Conservation (phyloP, 805 yeast species). For the Vanderwaltozyma yarrowii region DNA sequence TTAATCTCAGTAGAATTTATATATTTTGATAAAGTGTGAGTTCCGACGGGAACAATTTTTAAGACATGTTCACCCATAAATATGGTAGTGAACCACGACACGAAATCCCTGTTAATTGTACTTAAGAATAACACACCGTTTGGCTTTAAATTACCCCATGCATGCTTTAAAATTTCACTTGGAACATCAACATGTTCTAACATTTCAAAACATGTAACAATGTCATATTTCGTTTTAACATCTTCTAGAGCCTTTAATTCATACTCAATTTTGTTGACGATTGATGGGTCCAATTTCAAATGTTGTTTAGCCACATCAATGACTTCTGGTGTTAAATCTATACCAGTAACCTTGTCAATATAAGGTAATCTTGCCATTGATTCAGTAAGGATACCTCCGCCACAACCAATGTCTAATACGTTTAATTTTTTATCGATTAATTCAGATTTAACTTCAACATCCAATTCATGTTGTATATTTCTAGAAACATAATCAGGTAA, state of each 20-base stretch:
- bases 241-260: constrained; percentile 54
- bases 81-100: constrained; percentile 89
- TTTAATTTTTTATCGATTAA: constrained; percentile 30
- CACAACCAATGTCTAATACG: constrained; percentile 90
- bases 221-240: constrained; percentile 44
- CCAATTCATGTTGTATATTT: constrained; percentile 45
- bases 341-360: constrained; percentile 58
- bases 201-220: constrained; percentile 88
- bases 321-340: constrained; percentile 80
- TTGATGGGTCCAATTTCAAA: constrained; percentile 50
- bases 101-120: constrained; percentile 80
- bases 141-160: constrained; percentile 55
- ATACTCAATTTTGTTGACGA: constrained; percentile 49
- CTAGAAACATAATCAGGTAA: constrained; percentile 48
- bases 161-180: constrained; percentile 54
- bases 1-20: constrained; percentile 65
- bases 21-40: constrained; percentile 81
- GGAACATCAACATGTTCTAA: constrained; percentile 92
- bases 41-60: constrained; percentile 80
- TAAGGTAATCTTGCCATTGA: constrained; percentile 68
- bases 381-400: constrained; percentile 93
- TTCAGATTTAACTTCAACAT: constrained; percentile 28
- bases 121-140: constrained; percentile 75
- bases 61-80: constrained; percentile 78
- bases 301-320: constrained; percentile 71